Conservation (phyloP, 768 basidiomycete genomes). For the Leccinum obscurum region DNA sequence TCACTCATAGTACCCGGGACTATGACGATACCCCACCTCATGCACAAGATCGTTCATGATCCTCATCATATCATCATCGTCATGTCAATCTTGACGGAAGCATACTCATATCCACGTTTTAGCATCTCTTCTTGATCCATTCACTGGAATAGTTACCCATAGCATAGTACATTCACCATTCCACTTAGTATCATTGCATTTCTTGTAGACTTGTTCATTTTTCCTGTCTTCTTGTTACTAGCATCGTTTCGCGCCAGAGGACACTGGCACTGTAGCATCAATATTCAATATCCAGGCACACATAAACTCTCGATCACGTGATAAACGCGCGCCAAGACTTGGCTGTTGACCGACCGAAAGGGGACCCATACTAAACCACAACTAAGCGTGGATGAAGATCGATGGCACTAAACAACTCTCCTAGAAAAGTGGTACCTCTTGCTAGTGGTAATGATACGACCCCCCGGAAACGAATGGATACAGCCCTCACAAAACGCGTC, state of each 20-base stretch:
- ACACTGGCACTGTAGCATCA: neutral
- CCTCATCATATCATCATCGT: constrained; percentile 3
- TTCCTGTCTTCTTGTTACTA: constrained; percentile 2
- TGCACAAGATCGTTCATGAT: constrained; percentile 12
- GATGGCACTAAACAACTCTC: constrained; percentile 70
- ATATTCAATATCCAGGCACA: neutral
- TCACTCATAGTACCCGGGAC: constrained; percentile 25
- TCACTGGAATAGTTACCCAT: constrained; percentile 9
- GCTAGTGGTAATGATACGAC: constrained; percentile 65
- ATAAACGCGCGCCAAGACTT: neutral
- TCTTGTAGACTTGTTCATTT: constrained; percentile 2
- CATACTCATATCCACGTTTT: constrained; percentile 20
- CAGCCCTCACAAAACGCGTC: constrained; percentile 67
- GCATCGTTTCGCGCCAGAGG: no score
- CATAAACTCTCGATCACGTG: constrained; percentile 11
- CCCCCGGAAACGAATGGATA: constrained; percentile 39
- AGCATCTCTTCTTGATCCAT: constrained; percentile 3
- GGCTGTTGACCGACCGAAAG: neutral
- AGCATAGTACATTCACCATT: constrained; percentile 6
- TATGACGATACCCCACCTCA: constrained; percentile 9
- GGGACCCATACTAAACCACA: neutral
- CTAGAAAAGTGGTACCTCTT: constrained; percentile 72
- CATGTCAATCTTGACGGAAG: constrained; percentile 10
- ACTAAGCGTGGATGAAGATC: constrained; percentile 20
- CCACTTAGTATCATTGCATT: constrained; percentile 17